Conservation (phyloP, 768 basidiomycete genomes). For the Auriscalpium vulgare region DNA sequence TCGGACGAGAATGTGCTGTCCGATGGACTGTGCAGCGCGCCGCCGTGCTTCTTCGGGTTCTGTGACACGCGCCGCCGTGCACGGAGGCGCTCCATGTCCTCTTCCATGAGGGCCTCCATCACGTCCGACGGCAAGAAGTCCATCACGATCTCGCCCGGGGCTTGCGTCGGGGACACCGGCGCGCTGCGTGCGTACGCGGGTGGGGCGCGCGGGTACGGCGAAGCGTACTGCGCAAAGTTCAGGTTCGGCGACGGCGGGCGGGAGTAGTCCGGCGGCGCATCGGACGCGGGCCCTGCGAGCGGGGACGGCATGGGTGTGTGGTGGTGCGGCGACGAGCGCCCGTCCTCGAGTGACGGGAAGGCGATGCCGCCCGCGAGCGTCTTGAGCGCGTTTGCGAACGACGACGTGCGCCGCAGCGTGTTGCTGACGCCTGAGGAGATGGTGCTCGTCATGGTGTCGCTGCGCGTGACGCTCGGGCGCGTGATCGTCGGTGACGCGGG, state of each 20-base stretch:
- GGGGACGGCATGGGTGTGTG: slow-evolving; percentile 18
- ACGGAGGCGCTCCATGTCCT: slow-evolving; percentile 87
- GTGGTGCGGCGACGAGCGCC: slow-evolving; percentile 30
- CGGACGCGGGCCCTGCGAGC: slow-evolving; percentile 13
- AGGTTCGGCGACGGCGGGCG: slow-evolving; percentile 74
- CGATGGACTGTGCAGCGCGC: slow-evolving; percentile 53
- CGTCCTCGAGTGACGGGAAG: slow-evolving; percentile 59
- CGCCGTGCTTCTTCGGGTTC: slow-evolving; percentile 31
- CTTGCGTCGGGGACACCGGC: slow-evolving; percentile 23
- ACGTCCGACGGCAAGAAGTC: slow-evolving; percentile 71
- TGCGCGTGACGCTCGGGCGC: slow-evolving; percentile 45
- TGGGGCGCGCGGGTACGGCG: slow-evolving; percentile 59
- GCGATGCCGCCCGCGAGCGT: slow-evolving; percentile 62
- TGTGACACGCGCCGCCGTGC: slow-evolving; percentile 46
- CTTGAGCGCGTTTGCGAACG: slow-evolving; percentile 71
- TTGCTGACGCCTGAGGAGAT: slow-evolving; percentile 55
- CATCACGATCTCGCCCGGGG: slow-evolving; percentile 25
- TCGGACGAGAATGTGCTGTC: slow-evolving; percentile 76
- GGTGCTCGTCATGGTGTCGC: slow-evolving; percentile 55
- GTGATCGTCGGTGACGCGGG: slow-evolving; percentile 38
- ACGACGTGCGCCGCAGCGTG: slow-evolving; percentile 70
- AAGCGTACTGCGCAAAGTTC: slow-evolving; percentile 67
- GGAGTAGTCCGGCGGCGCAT: slow-evolving; percentile 37
- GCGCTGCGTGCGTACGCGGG: slow-evolving; percentile 21
- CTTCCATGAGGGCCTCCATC: slow-evolving; percentile 85